Conservation (phyloP, 1,284 basidiomycete species). For the Hypsizygus ulmarius region DNA sequence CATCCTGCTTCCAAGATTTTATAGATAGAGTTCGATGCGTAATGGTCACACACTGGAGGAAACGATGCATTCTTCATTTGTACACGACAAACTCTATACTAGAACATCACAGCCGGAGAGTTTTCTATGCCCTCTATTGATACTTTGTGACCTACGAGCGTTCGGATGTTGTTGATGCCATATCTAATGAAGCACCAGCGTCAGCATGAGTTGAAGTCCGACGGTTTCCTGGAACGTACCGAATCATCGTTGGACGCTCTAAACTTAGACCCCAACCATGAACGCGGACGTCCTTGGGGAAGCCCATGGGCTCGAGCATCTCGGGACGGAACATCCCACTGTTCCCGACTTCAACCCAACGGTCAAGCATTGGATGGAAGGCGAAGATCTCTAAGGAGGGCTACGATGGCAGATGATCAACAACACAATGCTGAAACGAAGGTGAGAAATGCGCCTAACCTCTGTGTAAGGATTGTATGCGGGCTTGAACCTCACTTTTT, state of each 20-base stretch:
- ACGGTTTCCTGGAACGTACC: conserved; percentile 46
- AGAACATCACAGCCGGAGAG: conserved; percentile 88
- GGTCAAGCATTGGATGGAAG: conserved; percentile 91
- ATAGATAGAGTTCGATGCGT: background rate
- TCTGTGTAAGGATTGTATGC: conserved; percentile 97
- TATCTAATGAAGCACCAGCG: conserved; percentile 44
- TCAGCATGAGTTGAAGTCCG: conserved; percentile 5
- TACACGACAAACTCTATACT: conserved; percentile 7
- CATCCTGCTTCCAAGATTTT: background rate
- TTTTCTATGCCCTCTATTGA: conserved; percentile 87
- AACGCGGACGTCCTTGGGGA: conserved; percentile 95
- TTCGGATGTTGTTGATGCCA: conserved; percentile 94
- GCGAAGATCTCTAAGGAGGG: conserved; percentile 99
- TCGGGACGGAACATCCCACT: conserved; percentile 99
- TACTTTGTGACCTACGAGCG: conserved; percentile 96
- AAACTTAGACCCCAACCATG: conserved; percentile 96
- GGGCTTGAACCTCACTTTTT: conserved; percentile 94
- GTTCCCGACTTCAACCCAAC: conserved; percentile 96
- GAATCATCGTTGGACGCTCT: conserved; percentile 99
- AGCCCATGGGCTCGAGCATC: conserved; percentile 99
- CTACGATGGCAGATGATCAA: conserved; percentile 36
- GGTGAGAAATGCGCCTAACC: conserved; percentile 40
- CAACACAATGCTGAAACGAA: background rate
- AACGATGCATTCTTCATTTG: conserved; percentile 7
- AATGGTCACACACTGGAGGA: background rate